Conservation (phyloP, 352 stramenopile species). For the Pythium oligandrum region DNA sequence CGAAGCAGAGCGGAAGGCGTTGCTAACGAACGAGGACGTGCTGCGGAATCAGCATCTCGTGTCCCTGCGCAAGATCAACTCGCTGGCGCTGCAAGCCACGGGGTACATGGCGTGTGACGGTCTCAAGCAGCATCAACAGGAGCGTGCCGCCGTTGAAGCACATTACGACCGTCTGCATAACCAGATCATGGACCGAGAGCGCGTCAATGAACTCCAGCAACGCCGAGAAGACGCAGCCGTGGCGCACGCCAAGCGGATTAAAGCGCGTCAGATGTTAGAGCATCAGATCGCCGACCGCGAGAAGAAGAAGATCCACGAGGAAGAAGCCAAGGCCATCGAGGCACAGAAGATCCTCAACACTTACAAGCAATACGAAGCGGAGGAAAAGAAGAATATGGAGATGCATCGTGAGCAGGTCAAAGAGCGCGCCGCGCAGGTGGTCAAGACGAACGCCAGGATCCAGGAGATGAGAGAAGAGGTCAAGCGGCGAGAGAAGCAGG, state of each 20-base stretch:
- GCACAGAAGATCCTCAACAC: constrained; percentile 72
- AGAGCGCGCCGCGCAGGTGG: constrained; percentile 40
- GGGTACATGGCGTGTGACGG: constrained; percentile 66
- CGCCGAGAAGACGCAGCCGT: constrained; percentile 35
- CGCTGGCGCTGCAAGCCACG: constrained; percentile 51
- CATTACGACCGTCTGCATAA: constrained; percentile 69
- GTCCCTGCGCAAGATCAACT: constrained; percentile 65
- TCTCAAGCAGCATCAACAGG: constrained; percentile 39
- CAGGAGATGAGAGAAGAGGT: constrained; percentile 59
- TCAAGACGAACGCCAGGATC: constrained; percentile 63
- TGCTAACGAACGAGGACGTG: constrained; percentile 63
- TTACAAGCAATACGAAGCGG: constrained; percentile 77
- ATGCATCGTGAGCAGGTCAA: constrained; percentile 41
- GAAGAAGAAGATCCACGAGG: constrained; percentile 64
- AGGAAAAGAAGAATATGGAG: constrained; percentile 54
- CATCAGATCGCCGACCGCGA: constrained; percentile 62
- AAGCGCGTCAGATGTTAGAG: constrained; percentile 61
- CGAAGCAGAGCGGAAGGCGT: constrained; percentile 51
- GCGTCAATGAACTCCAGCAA: constrained; percentile 44
- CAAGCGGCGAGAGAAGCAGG: constrained; percentile 41
- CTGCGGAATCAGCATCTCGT: constrained; percentile 52
- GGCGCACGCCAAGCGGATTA: constrained; percentile 45
- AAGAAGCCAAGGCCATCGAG: constrained; percentile 76
- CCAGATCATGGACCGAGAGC: constrained; percentile 70
- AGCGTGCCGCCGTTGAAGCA: constrained; percentile 32